Percentiles rank a stretch among this genome's conserved stretches.
phyloP scores from a whole-genome alignment of 192 early-diverging fungal species.

The Physocladia obscura region DNA sequence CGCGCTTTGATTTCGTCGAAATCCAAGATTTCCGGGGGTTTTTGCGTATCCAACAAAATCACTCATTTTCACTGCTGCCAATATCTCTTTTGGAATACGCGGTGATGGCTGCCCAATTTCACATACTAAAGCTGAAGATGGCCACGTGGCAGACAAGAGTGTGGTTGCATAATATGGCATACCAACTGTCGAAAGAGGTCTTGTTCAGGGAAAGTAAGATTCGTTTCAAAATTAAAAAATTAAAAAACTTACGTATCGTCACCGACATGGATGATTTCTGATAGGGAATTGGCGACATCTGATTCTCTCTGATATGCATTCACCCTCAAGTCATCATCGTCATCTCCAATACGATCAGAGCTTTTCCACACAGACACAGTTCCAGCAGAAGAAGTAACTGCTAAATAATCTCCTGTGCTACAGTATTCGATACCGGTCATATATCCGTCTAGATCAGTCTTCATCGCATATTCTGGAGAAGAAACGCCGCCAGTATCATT shows the following conservation, averaged over 20 bases:
- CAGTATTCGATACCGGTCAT: constrained; percentile 78
- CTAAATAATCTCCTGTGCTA: constrained; percentile 71
- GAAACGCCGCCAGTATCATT: no score
- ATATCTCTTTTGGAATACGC: constrained; percentile 72
- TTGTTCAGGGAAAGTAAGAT: constrained; percentile 1
- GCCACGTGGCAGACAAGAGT: constrained; percentile 76
- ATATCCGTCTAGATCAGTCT: constrained; percentile 38
- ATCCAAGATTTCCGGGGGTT: constrained; percentile 69
- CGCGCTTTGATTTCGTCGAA: constrained; percentile 67
- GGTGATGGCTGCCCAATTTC: constrained; percentile 73
- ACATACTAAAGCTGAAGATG: constrained; percentile 57
- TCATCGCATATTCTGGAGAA: not conserved
- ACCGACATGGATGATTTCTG: constrained; percentile 43
- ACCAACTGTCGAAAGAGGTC: constrained; percentile 71
- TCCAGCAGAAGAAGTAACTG: constrained; percentile 76
- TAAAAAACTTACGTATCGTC: constrained; percentile 50
- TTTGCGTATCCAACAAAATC: constrained; percentile 94
- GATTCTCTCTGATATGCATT: constrained; percentile 64
- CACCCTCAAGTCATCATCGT: constrained; percentile 50
- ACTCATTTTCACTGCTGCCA: constrained; percentile 80
- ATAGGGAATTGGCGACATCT: constrained; percentile 51
- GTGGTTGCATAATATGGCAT: constrained; percentile 78
- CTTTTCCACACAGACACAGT: constrained; percentile 78
- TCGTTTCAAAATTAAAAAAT: not conserved
- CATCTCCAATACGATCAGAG: no score